Percentiles rank a stretch among this genome's conserved stretches.
These are phyloP conservation scores for Amanita subjunquillea DNA, from an alignment of 768 basidiomycete species.

Conservation along the genomic window DNA sequence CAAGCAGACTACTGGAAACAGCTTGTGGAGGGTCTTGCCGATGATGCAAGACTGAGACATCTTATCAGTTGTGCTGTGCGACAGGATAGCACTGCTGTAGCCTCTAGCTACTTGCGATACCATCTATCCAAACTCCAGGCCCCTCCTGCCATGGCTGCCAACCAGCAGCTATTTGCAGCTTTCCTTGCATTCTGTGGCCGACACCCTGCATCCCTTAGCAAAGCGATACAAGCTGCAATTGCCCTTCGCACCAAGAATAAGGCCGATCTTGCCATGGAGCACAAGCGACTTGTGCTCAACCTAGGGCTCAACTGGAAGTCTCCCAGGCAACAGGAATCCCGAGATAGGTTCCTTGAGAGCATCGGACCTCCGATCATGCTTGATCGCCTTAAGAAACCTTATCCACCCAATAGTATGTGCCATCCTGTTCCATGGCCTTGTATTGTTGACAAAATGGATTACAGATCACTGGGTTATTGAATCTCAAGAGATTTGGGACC, in stretches of 20 bases:
- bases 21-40: too few relatives aligned
- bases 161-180: background rate
- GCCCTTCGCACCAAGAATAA: background rate
- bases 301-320: background rate
- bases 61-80: too few relatives aligned
- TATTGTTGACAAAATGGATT: background rate
- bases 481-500: background rate
- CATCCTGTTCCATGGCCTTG: background rate
- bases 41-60: too few relatives aligned
- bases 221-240: background rate
- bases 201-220: background rate
- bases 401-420: background rate
- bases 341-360: background rate
- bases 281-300: background rate
- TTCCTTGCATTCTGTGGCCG: background rate
- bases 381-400: background rate
- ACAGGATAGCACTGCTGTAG: too few relatives aligned
- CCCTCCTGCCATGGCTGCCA: background rate
- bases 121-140: too few relatives aligned
- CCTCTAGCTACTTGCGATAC: too few relatives aligned
- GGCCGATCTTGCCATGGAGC: background rate
- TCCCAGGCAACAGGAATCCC: background rate
- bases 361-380: background rate
- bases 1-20: too few relatives aligned
- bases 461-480: background rate